Evolutionary conservation across 139 green algal genomes (phyloP).

Genomic region (Tetradesmus obliquus): DNA sequence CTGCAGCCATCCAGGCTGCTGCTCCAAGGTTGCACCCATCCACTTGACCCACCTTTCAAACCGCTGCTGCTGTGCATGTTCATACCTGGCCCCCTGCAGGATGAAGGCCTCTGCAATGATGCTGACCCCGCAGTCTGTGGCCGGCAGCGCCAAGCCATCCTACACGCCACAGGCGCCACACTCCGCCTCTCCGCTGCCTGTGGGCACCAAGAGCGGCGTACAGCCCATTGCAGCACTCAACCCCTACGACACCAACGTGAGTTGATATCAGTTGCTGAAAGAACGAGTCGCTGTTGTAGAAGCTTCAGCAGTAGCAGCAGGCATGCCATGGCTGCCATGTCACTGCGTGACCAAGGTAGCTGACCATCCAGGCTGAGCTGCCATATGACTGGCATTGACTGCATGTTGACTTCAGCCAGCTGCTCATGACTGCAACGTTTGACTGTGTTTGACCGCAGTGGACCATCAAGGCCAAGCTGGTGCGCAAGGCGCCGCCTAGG

Average conservation of each 20-base stretch:
- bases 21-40: too few relatives aligned
- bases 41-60: too few relatives aligned
- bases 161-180: not conserved
- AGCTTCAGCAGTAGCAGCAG: too few relatives aligned
- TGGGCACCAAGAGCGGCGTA: not conserved
- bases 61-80: not conserved
- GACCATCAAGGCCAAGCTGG: slow-evolving; percentile 77
- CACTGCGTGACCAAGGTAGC: slow-evolving; percentile 24
- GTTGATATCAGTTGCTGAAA: not conserved
- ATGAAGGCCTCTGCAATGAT: not conserved
- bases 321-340: too few relatives aligned
- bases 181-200: not conserved
- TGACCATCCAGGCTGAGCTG: slow-evolving; percentile 71
- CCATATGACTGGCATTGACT: slow-evolving; percentile 22
- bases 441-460: slow-evolving; percentile 50
- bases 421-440: not conserved
- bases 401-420: too few relatives aligned
- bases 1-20: not conserved
- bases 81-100: not conserved
- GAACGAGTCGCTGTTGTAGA: too few relatives aligned
- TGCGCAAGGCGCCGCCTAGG: slow-evolving; percentile 53
- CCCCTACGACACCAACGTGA: slow-evolving; percentile 69
- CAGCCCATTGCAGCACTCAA: slow-evolving; percentile 77
- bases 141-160: not conserved
- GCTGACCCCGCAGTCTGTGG: not conserved